These are phyloP conservation scores for Pichia phayaonensis DNA, from an alignment of 805 yeast species.

Conservation along the genomic window DNA sequence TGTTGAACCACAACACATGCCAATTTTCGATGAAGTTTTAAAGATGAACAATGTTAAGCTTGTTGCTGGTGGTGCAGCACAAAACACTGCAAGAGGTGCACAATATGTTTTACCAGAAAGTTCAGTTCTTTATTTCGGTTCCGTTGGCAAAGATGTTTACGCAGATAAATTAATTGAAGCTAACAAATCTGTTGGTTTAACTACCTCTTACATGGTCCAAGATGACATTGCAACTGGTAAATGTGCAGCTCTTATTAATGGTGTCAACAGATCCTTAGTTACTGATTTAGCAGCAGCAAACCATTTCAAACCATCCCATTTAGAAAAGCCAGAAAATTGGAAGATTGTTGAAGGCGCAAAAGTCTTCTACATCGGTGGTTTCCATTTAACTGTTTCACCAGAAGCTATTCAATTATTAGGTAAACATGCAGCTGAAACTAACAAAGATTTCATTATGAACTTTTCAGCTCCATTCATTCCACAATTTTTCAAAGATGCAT, in stretches of 20 bases:
- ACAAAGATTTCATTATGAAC: conserved; percentile 59
- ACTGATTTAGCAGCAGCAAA: conserved; percentile 98
- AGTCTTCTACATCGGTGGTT: conserved; percentile 94
- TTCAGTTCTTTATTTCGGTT: conserved; percentile 89
- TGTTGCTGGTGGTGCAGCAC: conserved; percentile 99
- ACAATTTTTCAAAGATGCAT: conserved; percentile 87
- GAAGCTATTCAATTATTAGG: conserved; percentile 87
- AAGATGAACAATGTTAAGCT: conserved; percentile 50
- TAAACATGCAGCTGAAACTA: conserved; percentile 59
- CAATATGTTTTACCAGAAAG: conserved; percentile 78
- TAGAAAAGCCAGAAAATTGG: conserved; percentile 89
- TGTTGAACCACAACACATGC: conserved; percentile 72
- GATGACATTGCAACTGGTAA: conserved; percentile 82
- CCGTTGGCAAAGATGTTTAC: conserved; percentile 90
- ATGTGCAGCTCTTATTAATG: conserved; percentile 89
- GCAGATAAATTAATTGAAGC: conserved; percentile 76
- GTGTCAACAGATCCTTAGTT: conserved; percentile 82
- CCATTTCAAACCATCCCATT: conserved; percentile 85
- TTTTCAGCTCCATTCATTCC: conserved; percentile 96
- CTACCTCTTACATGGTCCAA: conserved; percentile 78
- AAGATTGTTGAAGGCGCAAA: conserved; percentile 69
- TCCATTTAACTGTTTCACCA: conserved; percentile 96
- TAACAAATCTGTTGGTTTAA: conserved; percentile 81
- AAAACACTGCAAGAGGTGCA: conserved; percentile 98
- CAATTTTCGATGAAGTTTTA: conserved; percentile 76